Evolutionary conservation across 495 filamentous ascomycete genomes (phyloP).

Genomic region (Penicillium paradoxum): DNA sequence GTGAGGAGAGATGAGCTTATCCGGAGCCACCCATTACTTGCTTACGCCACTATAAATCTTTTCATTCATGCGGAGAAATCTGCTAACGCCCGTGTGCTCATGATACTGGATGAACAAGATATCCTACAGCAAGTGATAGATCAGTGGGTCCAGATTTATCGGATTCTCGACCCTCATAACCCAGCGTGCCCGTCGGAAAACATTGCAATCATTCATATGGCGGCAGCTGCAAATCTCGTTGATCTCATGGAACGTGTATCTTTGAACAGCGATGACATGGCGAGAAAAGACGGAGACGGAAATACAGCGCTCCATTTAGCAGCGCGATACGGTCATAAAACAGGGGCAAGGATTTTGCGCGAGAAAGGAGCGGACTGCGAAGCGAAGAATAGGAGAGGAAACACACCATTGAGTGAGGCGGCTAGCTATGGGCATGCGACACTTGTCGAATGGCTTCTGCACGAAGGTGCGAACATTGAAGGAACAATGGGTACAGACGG

Average conservation of each 20-base stretch:
- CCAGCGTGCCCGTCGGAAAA: background rate
- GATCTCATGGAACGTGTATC: background rate
- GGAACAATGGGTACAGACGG: background rate
- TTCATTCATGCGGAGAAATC: slow-evolving; percentile 12
- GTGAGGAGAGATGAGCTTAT: background rate
- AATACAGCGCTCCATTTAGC: slow-evolving; percentile 9
- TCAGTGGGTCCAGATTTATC: slow-evolving; percentile 4
- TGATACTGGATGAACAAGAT: slow-evolving; percentile 1
- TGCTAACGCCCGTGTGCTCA: background rate
- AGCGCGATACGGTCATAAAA: background rate
- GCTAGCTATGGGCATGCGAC: background rate
- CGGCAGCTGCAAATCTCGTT: slow-evolving; percentile 5
- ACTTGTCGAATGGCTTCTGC: slow-evolving; percentile 11
- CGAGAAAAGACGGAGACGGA: background rate
- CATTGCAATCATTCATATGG: slow-evolving; percentile 5
- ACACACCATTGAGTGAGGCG: slow-evolving; percentile 2
- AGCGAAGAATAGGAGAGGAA: background rate
- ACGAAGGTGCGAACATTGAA: background rate
- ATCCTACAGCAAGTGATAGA: slow-evolving; percentile 3
- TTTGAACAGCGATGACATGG: background rate
- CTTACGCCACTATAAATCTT: slow-evolving; percentile 8
- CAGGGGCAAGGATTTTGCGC: background rate
- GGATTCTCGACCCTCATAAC: background rate
- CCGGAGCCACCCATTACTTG: slow-evolving; percentile 1
- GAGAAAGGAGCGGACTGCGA: slow-evolving; percentile 1